Base-by-base conservation (phyloP, 2,329 filamentous ascomycete species). In the Clarireedia paspali region DNA sequence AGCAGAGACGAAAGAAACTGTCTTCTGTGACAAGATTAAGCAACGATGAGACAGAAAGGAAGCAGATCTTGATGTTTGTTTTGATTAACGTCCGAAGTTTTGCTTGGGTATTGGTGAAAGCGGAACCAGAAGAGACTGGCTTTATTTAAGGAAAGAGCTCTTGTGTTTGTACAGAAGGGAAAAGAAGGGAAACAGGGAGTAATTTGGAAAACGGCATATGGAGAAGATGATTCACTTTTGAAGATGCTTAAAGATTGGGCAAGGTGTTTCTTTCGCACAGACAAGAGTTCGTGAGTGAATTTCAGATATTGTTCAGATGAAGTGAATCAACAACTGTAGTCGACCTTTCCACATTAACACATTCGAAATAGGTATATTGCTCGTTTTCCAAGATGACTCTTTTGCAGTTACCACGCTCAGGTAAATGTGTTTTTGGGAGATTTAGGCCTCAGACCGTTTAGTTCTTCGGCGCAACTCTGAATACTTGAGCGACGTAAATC, bases 11-110 rank as follows among this genome's bases (percentile, higher is more conserved):
- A 20, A 30, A 20, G 27, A 34, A 12, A n/a, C 26, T 20, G 26
- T 34, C 49, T 36, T 45, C 40, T 44, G 36, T 39, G 50, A 50
- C 46, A 50, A 42, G 17, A 38, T n/a, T 30, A 55, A 45, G 53
- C 15, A 55, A 55, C 20, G 46, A 26, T n/a, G 17, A 9, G 24
- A 38, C 44, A 39, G 24, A 50, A 50, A 15, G 30, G 46, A 34
- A 23, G 46, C 10, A 15, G 26, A 49, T 23, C 12, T 50, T 45
- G 9, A 12, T 34, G 30, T 34, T 14, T 34, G 30, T 34, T 6
- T 34, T 34, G 10, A 27, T 6, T 7, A 12, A 34, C 20, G 30
- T 34, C 23, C 3, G 24, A 7, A 44, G 12, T 12, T 20, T 3
- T 20, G 20, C 3, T 20, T 20, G 20, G 6, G 17, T 24, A 17